Evolutionary conservation across 495 filamentous ascomycete genomes (phyloP), one percentile per base, ranked within the genome.

Genomic region (Aspergillus conjunctus): DNA sequence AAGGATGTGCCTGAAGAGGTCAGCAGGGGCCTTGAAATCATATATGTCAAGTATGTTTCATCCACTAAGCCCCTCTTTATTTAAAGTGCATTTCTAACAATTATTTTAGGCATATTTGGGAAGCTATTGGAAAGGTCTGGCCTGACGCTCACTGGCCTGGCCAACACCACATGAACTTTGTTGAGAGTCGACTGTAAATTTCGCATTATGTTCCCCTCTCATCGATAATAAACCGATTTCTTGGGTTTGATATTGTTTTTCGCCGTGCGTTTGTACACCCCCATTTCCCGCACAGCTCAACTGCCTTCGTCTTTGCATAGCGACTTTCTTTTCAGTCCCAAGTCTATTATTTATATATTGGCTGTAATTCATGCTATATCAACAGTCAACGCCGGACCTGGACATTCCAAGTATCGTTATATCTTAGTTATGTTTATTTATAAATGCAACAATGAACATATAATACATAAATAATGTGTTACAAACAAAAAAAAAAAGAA

Each of bases 1-100:
- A 91, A 89, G 76, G 93, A 98, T 69, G 80, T 98, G 21, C 94
- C 95, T 4, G 79, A 88, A 68, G 94, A 99, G 75, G 94, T 98
- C 22, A 90, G 83, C 73, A 82, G 91, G 62, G 92, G 92, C 0
- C 71, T 99, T 59, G 86, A 92, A 69, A 97, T 99, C 70, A 81
- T 96, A 49, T 90, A 89, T 77, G 91, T 98, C 64, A 81, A 81
- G 91, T 93, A 86, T 74, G 88, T 77, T 32, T 15, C 17, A 30
- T 43, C 34, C 44, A 21, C 59, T 17, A 58, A 3, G 3, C 33
- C 52, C 15, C 26, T 43, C 21, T 48, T 9, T 48, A 26, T 26
- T 26, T 5, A 26, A 26, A 26, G 26, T 33, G 12, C n/a, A 21
- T 21, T 46, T 63, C 60, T 70, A 61, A 71, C 60, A 44, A 59